Evolutionary conservation across 495 filamentous ascomycete genomes (phyloP), one percentile per base, ranked within the genome.

Genomic region (Hypoxylon perforatum): DNA sequence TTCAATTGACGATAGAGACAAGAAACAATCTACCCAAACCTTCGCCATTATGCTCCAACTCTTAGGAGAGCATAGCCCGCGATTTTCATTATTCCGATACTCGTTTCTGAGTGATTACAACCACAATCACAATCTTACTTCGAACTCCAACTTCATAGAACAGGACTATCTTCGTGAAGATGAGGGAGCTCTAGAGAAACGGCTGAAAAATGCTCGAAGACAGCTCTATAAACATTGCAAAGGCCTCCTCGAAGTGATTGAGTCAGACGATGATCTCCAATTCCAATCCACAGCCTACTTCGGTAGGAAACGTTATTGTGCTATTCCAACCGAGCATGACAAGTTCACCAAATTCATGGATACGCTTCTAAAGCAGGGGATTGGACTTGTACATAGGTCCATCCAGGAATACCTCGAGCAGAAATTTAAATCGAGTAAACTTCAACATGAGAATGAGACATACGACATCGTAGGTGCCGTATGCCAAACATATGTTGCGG

Each of bases 1-100:
- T 53, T 38, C 49, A 11, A 53, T 53, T 19, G 22, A 53, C 49
- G 22, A 21, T 6, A n/a, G 22, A 17, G 28, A 53, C 36, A 25
- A 11, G 19, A 17, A 53, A 14, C 49, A 52, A 30, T 52, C 48
- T 35, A 23, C 48, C 4, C 48, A 52, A 35, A 35, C 25, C 18
- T 52, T 52, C 30, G 21, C 2, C 0, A 38, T 53, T n/a, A 1
- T 53, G 30, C 30, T 35, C 30, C 4, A 35, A 35, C 30, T 35
- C 30, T 5, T 35, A 11, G 30, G 5, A 35, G 11, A 35, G 11
- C 11, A 35, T 35, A 11, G 30, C 30, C 30, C 11, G 11, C 30
- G 30, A 11, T 35, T 35, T 11, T 35, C 30, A 35, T 35, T 35
- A 11, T 11, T 35, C 11, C 30, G 30, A 35, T 35, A 35, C 30